phyloP scores from a whole-genome alignment of 2,329 filamentous ascomycete genomes.

The Stemphylium lycopersici region DNA sequence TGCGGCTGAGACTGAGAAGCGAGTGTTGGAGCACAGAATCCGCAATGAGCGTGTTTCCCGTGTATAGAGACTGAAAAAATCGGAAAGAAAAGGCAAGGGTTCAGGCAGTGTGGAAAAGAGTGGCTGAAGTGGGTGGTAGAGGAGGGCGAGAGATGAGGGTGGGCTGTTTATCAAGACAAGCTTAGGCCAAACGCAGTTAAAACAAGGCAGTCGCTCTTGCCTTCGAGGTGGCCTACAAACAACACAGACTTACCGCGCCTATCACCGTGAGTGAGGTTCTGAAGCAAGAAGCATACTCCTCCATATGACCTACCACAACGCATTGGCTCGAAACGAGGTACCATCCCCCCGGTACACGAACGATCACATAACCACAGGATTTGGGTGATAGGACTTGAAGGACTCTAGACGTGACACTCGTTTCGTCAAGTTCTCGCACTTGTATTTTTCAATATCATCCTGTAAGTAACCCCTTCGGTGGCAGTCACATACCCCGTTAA shows the following conservation, averaged over 20 bases:
- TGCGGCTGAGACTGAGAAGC: conserved; percentile 28
- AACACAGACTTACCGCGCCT: neutral
- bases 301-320: too few relatives aligned
- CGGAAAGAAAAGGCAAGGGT: conserved; percentile 18
- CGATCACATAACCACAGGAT: neutral
- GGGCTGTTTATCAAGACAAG: conserved; percentile 13
- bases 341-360: neutral
- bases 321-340: neutral
- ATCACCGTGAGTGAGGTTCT: neutral
- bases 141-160: conserved; percentile 10
- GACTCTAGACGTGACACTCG: neutral
- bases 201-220: conserved; percentile 13
- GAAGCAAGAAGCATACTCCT: too few relatives aligned
- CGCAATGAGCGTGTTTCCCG: conserved; percentile 34
- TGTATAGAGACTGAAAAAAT: conserved; percentile 28
- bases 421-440: neutral
- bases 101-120: conserved; percentile 30
- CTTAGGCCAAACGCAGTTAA: conserved; percentile 15
- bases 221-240: neutral
- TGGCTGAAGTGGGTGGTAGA: conserved; percentile 18
- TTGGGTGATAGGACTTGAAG: neutral
- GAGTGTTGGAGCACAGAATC: conserved; percentile 22
- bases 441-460: too few relatives aligned
- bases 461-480: neutral
- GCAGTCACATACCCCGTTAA: neutral